Evolutionary conservation across 23 red algal species (phyloP), one percentile per base, ranked within the genome.

Genomic region (Chondrus crispus): DNA sequence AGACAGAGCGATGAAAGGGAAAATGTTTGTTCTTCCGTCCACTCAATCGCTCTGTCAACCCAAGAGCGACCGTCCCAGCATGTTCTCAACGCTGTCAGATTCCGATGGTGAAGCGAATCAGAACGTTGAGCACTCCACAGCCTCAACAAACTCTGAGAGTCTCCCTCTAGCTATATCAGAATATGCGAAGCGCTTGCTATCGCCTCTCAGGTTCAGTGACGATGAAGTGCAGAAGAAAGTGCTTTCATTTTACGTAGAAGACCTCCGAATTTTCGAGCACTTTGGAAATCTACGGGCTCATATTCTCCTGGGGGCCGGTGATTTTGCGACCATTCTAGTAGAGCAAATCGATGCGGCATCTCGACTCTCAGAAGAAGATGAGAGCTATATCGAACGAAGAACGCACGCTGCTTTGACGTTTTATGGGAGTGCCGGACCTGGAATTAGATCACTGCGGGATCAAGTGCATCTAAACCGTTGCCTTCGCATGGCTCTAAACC

Each of bases 231-330:
- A 89, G 35, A 75, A 30, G 3, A 66, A 58, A 41, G 85, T 89
- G 20, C 50, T 89, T 62, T 69, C 43, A 26, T 41, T 46, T 38
- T 89, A 76, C 48, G 32, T 63, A 53, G 53, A 78, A 44, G 43
- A 77, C 3, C 68, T 74, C 47, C 38, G 68, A 16, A 42, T 89
- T 46, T 78, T 44, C 49, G 85, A 54, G n/a, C 85, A 89, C 77
- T 62, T 89, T 54, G 32, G n/a, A 1, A 77, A 74, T 19, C 68
- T 89, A 50, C 71, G 85, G 35, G 46, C 66, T 46, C 57, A 89
- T 62, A 49, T 78, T n/a, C 71, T 89, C 33, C 85, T 89, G 19
- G 85, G 85, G 46, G 85, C 85, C 77, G 85, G 85, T 22, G 85
- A 89, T 39, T 89, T 89, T 74, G 85, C 85, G 58, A 62, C 74